Evolutionary conservation across 2,329 filamentous ascomycete species (phyloP), one percentile per base, ranked within the genome.

Genomic region (Raffaelea arxii): DNA sequence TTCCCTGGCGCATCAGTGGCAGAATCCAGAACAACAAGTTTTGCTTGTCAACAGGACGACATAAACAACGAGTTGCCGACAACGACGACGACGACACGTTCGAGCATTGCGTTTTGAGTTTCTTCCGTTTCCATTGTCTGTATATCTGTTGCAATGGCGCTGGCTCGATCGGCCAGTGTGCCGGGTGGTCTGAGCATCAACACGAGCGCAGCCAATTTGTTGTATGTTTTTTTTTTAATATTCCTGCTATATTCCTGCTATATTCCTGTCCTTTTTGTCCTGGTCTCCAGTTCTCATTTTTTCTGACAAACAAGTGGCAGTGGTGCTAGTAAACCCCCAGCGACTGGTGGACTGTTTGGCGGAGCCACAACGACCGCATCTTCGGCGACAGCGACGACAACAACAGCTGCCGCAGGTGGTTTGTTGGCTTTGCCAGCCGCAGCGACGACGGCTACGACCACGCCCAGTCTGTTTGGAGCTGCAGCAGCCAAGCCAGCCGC

Each of bases 171-270:
- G 55, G 72, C 73, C 49, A 79, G 76, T 61, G 76, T 74, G 56
- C 76, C 76, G 51, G 74, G 69, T 53, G 76, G 74, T 58, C 69
- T 82, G 53, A 78, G 73, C 58, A 81, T 82, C 64, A 82, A 82
- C 63, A 80, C 77, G 18, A 72, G 70, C 53, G 68, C 74, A 48
- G 78, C 78, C 52, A 81, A 80, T 60, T 62, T 70, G 51, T 72
- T 74, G 73, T 76, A 56, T 60, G 71, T 47, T 7, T 11, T 41
- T 44, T 22, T 36, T 6, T 12, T n/a, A 4, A 24, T 37, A 3
- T 21, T 43, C 32, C 19, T 37, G 24, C 7, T 11, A 3, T n/a
- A 21, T n/a, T 23, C 25, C 24, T 37, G 39, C 6, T 35, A 12
- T 16, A 3, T 12, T 23, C 11, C 41, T 43, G 18, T 23, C 25